Evolutionary conservation across 2,329 filamentous ascomycete genomes (phyloP).

Genomic region (Colletotrichum sojae): DNA sequence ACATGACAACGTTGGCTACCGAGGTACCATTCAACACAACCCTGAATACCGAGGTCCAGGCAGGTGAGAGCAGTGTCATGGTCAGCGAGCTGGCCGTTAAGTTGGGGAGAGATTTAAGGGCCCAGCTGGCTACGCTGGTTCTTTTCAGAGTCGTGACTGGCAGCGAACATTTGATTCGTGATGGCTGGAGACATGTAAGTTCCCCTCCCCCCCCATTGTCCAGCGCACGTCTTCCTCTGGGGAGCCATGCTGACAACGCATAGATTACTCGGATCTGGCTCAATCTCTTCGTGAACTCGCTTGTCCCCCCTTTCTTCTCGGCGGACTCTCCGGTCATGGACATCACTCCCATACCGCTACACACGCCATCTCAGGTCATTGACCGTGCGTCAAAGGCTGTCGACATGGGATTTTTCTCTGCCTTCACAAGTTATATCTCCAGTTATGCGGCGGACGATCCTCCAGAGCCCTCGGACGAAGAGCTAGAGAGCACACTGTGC

Average conservation of each 20-base stretch:
- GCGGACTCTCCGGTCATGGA: conserved; percentile 74
- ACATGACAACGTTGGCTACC: conserved; percentile 89
- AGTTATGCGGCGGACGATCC: conserved; percentile 98
- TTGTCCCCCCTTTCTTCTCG: conserved; percentile 85
- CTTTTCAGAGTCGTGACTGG: conserved; percentile 92
- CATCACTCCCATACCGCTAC: conserved; percentile 87
- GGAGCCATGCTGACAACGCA: conserved; percentile 53
- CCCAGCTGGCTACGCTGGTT: conserved; percentile 94
- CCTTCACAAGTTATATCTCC: conserved; percentile 97
- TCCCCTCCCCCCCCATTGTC: not conserved
- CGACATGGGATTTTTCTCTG: conserved; percentile 91
- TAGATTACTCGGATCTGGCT: conserved; percentile 92
- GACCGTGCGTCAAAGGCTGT: conserved; percentile 84
- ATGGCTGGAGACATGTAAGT: conserved; percentile 84
- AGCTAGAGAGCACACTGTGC: conserved; percentile 94
- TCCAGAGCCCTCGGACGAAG: conserved; percentile 96
- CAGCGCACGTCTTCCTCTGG: not conserved
- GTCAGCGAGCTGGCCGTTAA: conserved; percentile 98
- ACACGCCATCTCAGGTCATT: conserved; percentile 92
- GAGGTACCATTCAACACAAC: conserved; percentile 83
- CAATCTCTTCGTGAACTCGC: conserved; percentile 95
- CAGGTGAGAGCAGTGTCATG: conserved; percentile 94
- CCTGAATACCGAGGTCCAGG: conserved; percentile 96
- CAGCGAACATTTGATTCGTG: conserved; percentile 82
- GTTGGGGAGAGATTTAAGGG: conserved; percentile 92